Conservation (phyloP, 2,329 filamentous ascomycete species). For the Neurospora sp. region DNA sequence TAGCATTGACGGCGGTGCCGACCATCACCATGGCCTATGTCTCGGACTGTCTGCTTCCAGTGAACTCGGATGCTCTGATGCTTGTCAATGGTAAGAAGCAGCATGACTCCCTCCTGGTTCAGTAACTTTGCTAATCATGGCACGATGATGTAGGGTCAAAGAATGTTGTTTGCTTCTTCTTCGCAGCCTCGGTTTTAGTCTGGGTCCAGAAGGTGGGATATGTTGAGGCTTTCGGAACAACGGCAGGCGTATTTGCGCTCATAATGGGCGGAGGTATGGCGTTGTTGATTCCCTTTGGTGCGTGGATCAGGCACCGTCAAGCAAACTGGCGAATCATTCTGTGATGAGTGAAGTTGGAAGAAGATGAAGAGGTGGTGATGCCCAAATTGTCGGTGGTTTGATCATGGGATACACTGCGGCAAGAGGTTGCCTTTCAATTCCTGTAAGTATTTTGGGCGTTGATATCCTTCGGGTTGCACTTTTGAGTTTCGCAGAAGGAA, state of each 20-base stretch:
- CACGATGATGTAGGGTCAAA: conserved; percentile 23
- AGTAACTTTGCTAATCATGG: neutral
- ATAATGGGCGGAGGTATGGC: conserved; percentile 19
- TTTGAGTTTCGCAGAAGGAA: neutral
- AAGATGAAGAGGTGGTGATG: neutral
- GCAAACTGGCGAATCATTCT: conserved; percentile 23
- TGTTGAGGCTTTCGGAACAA: conserved; percentile 20
- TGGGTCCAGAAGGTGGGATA: conserved; percentile 26
- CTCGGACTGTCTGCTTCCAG: conserved; percentile 22
- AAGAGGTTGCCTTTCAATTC: neutral
- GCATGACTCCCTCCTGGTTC: neutral
- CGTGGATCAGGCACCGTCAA: conserved; percentile 19
- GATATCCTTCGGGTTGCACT: neutral
- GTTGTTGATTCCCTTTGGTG: conserved; percentile 20
- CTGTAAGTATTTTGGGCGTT: neutral
- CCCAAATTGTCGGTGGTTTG: neutral
- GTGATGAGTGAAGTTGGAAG: conserved; percentile 1
- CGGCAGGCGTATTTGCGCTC: conserved; percentile 21
- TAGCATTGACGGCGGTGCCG: conserved; percentile 32
- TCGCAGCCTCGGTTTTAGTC: conserved; percentile 33
- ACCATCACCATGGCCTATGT: conserved; percentile 36
- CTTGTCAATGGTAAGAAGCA: conserved; percentile 21
- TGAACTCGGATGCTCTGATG: conserved; percentile 23
- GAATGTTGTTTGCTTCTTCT: conserved; percentile 38
- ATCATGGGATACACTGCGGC: neutral